Conservation (phyloP, 331 rosid genomes). For the Arachis monticola region DNA sequence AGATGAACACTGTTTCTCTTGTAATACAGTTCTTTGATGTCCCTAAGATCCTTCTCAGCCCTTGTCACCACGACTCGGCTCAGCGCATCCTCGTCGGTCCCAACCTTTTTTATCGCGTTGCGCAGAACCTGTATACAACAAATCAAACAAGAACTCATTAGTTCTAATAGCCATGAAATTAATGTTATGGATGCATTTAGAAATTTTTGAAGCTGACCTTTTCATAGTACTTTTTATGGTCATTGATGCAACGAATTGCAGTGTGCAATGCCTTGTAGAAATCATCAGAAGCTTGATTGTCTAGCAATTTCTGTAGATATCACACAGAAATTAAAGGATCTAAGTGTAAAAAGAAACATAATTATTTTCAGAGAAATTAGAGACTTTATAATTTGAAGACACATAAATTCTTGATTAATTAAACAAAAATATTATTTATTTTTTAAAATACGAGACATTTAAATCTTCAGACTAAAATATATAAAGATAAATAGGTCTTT, state of each 20-base stretch:
- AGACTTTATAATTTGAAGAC: no score
- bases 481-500: no score
- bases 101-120: conserved; percentile 50
- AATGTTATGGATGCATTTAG: background rate
- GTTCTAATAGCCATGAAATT: background rate
- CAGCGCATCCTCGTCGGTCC: conserved; percentile 72
- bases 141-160: background rate
- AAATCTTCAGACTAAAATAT: no score
- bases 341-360: no score
- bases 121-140: conserved; percentile 48
- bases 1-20: conserved; percentile 86
- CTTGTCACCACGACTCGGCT: conserved; percentile 79
- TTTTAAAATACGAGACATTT: no score
- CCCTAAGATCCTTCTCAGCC: conserved; percentile 82
- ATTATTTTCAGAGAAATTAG: no score
- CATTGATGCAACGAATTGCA: conserved; percentile 70
- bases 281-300: conserved; percentile 45
- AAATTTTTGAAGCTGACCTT: conserved; percentile 56
- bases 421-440: no score
- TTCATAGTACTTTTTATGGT: conserved; percentile 75
- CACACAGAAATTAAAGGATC: no score
- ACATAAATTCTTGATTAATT: no score
- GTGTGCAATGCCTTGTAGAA: conserved; percentile 64
- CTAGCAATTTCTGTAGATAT: conserved; percentile 56
- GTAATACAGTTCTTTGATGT: conserved; percentile 65